phyloP scores from a whole-genome alignment of 148 eudicot species.

The Simmondsia chinensis region DNA sequence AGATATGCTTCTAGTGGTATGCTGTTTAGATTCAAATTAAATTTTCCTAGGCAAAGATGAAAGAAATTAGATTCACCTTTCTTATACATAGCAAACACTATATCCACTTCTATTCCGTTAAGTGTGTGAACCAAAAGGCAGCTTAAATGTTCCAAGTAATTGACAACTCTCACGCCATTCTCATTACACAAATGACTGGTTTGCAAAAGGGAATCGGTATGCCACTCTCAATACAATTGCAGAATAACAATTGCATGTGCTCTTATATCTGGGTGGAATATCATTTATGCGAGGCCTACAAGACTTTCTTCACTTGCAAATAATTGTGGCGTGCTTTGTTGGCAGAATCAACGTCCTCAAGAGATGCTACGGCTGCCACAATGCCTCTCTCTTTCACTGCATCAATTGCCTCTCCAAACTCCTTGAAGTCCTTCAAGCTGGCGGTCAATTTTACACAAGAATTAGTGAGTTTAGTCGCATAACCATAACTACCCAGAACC shows the following conservation, averaged over 20 bases:
- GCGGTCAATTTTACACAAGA: neutral
- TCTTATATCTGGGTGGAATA: no score
- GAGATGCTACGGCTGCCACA: conserved; percentile 90
- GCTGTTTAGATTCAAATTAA: conserved; percentile 2
- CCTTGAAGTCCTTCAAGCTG: conserved; percentile 83
- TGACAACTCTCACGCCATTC: no score
- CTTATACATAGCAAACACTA: no score
- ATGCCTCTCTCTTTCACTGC: conserved; percentile 74
- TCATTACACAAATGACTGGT: no score
- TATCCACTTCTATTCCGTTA: no score
- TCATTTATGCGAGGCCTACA: conserved; percentile 28
- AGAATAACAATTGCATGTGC: no score
- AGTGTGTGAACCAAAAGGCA: no score
- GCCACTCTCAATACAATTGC: no score
- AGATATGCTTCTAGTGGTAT: conserved; percentile 39
- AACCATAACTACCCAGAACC: neutral
- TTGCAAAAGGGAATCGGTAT: no score
- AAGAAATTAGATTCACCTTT: no score
- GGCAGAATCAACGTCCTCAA: conserved; percentile 78
- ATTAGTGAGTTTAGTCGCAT: neutral
- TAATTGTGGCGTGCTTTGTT: conserved; percentile 50
- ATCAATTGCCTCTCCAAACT: conserved; percentile 70
- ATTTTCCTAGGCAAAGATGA: no score
- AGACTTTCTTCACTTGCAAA: conserved; percentile 62
- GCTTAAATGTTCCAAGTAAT: no score